Conservation (phyloP, 345 rosid species). For the Gossypium mustelinum region DNA sequence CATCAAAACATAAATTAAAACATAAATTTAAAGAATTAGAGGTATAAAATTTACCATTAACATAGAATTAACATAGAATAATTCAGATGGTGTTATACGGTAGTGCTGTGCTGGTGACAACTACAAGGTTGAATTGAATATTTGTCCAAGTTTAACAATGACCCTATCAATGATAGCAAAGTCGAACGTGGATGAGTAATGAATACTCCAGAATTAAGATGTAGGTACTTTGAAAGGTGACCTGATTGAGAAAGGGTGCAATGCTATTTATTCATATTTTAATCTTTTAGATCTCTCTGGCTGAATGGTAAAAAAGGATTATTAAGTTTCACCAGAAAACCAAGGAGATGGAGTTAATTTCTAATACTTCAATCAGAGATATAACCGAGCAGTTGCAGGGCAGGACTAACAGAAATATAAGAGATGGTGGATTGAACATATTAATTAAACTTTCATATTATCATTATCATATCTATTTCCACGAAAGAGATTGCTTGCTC, state of each 20-base stretch:
- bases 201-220: background rate
- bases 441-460: background rate
- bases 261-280: background rate
- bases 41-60: too few relatives aligned
- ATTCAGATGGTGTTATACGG: too few relatives aligned
- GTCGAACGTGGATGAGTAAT: background rate
- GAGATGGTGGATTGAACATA: background rate
- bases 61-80: too few relatives aligned
- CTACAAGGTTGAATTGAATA: background rate
- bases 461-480: conserved; percentile 7
- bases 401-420: background rate
- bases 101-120: too few relatives aligned
- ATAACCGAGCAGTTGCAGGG: background rate
- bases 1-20: too few relatives aligned
- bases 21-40: too few relatives aligned
- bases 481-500: conserved; percentile 12
- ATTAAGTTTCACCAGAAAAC: background rate
- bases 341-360: background rate
- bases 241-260: background rate
- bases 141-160: background rate
- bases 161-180: background rate
- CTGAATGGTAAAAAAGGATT: background rate
- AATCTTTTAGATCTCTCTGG: background rate
- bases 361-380: background rate
- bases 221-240: background rate